A percentile compares a stretch with the other conserved stretches of the same genome.
Conservation (phyloP, 306 rosid species). For the Vigna hirtella region DNA sequence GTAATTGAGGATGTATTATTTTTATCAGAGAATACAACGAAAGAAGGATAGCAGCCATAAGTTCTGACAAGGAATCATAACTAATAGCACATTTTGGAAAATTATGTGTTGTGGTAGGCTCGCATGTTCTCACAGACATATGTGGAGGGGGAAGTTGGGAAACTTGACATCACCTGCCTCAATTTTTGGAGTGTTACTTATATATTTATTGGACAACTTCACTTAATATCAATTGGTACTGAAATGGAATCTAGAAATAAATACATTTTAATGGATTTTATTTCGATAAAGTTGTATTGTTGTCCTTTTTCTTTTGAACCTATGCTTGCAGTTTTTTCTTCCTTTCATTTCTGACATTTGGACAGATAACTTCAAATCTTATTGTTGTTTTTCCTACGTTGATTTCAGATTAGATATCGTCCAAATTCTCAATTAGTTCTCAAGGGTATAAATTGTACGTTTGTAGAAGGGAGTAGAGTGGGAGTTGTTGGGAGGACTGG, state of each 20-base stretch:
- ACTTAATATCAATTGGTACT: too few relatives aligned
- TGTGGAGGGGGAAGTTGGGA: too few relatives aligned
- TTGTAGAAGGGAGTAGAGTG: slow-evolving; percentile 7
- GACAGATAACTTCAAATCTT: neutral
- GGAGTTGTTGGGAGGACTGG: slow-evolving; percentile 17
- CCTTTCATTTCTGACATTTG: neutral
- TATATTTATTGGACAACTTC: too few relatives aligned
- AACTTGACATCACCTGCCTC: too few relatives aligned
- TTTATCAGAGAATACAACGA: too few relatives aligned
- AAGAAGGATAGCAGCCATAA: too few relatives aligned
- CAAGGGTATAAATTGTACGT: slow-evolving; percentile 12
- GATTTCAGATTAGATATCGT: slow-evolving; percentile 17
- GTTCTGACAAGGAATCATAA: neutral
- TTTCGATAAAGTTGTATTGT: neutral
- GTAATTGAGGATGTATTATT: too few relatives aligned
- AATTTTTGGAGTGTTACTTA: too few relatives aligned
- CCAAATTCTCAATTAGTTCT: slow-evolving; percentile 17
- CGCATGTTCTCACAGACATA: too few relatives aligned
- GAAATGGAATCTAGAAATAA: too few relatives aligned
- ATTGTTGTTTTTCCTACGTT: neutral
- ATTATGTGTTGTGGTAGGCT: too few relatives aligned
- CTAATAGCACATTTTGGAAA: neutral
- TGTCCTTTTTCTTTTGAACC: neutral
- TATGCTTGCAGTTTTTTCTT: neutral
- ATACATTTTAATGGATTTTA: too few relatives aligned